A percentile compares a stretch with the other conserved stretches of the same genome.
Conservation (phyloP, 225 moss, liverwort and hornwort species). For the Marchantia polymorpha region DNA sequence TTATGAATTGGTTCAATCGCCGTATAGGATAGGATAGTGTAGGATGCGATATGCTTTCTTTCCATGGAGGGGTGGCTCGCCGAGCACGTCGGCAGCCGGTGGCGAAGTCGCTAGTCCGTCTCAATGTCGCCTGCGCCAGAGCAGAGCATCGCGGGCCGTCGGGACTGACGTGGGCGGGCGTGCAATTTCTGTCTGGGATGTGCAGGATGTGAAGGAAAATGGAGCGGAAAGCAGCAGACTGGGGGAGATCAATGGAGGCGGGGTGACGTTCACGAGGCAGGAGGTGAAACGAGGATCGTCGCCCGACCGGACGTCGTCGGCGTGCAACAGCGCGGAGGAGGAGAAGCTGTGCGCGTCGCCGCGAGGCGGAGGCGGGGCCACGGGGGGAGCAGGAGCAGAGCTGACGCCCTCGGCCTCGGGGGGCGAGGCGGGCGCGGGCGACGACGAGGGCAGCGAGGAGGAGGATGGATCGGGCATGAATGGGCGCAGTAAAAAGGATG, state of each 20-base stretch:
- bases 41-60: too few species aligned
- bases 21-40: too few species aligned
- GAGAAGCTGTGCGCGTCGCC: conserved; percentile 22
- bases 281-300: conserved; percentile 11
- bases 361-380: not conserved
- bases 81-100: too few species aligned
- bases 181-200: not conserved
- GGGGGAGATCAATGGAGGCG: conserved; percentile 23
- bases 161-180: too few species aligned
- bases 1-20: too few species aligned
- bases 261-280: conserved; percentile 1
- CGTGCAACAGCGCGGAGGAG: conserved; percentile 25
- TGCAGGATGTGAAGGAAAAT: conserved; percentile 30
- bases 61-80: too few species aligned
- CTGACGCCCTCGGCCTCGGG: conserved; percentile 5
- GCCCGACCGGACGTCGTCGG: conserved; percentile 29
- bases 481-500: conserved; percentile 14
- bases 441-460: conserved; percentile 27
- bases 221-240: conserved; percentile 17
- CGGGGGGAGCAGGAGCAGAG: conserved; percentile 1
- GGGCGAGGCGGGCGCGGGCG: conserved; percentile 9
- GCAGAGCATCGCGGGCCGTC: too few species aligned
- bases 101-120: too few species aligned
- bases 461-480: conserved; percentile 21
- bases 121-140: too few species aligned